Conservation (phyloP, 2,329 filamentous ascomycete genomes). For the Cercospora sp. region DNA sequence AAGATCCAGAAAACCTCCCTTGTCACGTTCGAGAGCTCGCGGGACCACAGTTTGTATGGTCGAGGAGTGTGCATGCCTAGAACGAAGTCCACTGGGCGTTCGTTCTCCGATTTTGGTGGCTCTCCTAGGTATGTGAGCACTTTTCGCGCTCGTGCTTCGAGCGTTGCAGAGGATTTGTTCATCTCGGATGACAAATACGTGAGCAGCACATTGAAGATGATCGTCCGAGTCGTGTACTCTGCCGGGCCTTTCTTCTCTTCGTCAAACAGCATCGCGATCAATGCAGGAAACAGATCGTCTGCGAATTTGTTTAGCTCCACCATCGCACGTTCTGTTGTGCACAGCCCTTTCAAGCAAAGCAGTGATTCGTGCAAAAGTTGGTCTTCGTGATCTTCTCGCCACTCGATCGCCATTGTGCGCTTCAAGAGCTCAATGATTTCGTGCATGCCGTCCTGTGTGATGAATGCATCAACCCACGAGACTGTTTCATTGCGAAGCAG, state of each 20-base stretch:
- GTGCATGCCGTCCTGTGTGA: slow-evolving; percentile 84
- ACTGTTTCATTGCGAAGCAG: slow-evolving; percentile 93
- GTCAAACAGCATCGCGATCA: slow-evolving; percentile 88
- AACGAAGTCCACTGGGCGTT: slow-evolving; percentile 80
- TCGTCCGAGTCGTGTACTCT: slow-evolving; percentile 89
- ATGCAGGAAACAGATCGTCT: slow-evolving; percentile 75
- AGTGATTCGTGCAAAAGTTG: slow-evolving; percentile 87
- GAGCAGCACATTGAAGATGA: slow-evolving; percentile 86
- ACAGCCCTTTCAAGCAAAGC: slow-evolving; percentile 89
- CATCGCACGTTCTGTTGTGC: slow-evolving; percentile 84
- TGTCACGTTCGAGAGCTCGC: slow-evolving; percentile 86
- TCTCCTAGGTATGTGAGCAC: slow-evolving; percentile 80
- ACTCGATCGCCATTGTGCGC: slow-evolving; percentile 92
- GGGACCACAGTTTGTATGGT: slow-evolving; percentile 91
- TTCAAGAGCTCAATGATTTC: slow-evolving; percentile 84
- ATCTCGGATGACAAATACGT: slow-evolving; percentile 75
- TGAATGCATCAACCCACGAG: slow-evolving; percentile 90
- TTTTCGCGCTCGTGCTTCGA: slow-evolving; percentile 63
- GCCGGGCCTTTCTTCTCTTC: slow-evolving; percentile 97
- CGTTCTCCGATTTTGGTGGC: slow-evolving; percentile 73
- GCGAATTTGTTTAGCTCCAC: slow-evolving; percentile 80
- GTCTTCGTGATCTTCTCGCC: slow-evolving; percentile 97
- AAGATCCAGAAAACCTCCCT: slow-evolving; percentile 99
- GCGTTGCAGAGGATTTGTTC: slow-evolving; percentile 44
- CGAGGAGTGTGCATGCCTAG: slow-evolving; percentile 82